Percentiles rank a stretch among this genome's conserved stretches.
These are phyloP conservation scores for Fusarium cyanostomum DNA, from an alignment of 2,329 filamentous ascomycete genomes.

Conservation along the genomic window DNA sequence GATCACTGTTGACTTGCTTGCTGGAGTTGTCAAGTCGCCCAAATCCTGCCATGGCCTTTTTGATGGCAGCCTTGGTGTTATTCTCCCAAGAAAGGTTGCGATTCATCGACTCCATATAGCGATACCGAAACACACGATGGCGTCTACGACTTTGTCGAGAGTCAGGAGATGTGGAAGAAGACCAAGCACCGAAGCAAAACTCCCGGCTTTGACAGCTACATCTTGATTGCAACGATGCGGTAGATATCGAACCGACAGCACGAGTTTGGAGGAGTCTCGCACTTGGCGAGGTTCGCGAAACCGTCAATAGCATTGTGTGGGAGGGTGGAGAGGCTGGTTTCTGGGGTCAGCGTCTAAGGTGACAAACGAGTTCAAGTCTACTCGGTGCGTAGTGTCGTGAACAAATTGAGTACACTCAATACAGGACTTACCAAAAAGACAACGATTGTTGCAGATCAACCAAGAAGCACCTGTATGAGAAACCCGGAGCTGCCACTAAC, in stretches of 20 bases:
- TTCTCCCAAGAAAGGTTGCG: slow-evolving; percentile 59
- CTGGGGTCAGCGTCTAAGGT: neutral
- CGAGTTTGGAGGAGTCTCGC: slow-evolving; percentile 41
- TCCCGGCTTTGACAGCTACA: slow-evolving; percentile 47
- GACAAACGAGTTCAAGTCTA: neutral
- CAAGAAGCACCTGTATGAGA: slow-evolving; percentile 13
- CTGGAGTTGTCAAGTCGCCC: slow-evolving; percentile 50
- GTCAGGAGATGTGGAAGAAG: slow-evolving; percentile 54
- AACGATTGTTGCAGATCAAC: neutral
- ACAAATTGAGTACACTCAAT: neutral
- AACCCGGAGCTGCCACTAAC: slow-evolving; percentile 15
- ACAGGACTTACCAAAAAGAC: slow-evolving; percentile 14
- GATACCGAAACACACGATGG: slow-evolving; percentile 55
- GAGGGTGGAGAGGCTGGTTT: neutral
- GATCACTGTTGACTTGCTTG: slow-evolving; percentile 50
- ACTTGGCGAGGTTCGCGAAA: slow-evolving; percentile 43
- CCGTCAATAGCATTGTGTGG: slow-evolving; percentile 41
- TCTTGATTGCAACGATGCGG: slow-evolving; percentile 27
- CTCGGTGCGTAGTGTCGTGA: neutral
- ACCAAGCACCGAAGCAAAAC: slow-evolving; percentile 62
- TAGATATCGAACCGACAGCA: slow-evolving; percentile 15
- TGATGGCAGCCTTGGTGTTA: slow-evolving; percentile 50
- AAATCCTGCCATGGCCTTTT: slow-evolving; percentile 52
- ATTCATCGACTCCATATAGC: slow-evolving; percentile 56
- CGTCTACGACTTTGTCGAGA: slow-evolving; percentile 57